Conservation (phyloP, 164 flowering plant species). For the Liriodendron chinense region DNA sequence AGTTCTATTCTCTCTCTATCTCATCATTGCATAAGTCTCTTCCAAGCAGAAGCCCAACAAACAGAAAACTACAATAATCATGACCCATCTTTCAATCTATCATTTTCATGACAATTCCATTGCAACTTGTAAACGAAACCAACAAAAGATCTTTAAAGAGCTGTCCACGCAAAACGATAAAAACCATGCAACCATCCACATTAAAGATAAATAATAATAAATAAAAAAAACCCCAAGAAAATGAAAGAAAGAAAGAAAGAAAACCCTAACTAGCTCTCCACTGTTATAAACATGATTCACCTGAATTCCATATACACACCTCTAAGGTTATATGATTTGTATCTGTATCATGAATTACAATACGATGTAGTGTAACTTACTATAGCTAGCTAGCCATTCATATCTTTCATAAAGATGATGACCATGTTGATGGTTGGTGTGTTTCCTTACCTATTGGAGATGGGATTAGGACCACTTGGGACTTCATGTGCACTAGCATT, state of each 20-base stretch:
- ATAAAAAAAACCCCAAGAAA: neutral
- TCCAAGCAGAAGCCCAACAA: neutral
- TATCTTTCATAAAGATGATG: neutral
- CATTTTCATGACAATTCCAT: constrained; percentile 2
- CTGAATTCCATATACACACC: neutral
- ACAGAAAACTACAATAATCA: constrained; percentile 1
- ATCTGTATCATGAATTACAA: neutral
- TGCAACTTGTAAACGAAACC: neutral
- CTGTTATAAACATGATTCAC: neutral
- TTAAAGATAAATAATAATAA: neutral
- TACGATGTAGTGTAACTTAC: neutral
- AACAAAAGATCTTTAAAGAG: neutral
- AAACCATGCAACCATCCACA: neutral
- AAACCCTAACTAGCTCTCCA: neutral
- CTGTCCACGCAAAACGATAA: constrained; percentile 2
- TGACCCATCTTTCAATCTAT: neutral
- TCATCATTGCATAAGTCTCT: neutral
- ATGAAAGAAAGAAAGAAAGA: neutral
- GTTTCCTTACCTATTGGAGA: constrained; percentile 32
- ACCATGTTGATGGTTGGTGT: neutral
- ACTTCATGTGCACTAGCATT: constrained; percentile 69
- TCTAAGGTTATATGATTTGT: neutral
- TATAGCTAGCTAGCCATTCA: neutral
- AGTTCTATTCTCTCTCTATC: neutral
- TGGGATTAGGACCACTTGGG: constrained; percentile 88